A percentile compares a stretch with the other conserved stretches of the same genome.
These are phyloP conservation scores for Coleophoma eucalyptorum DNA, from an alignment of 2,329 filamentous ascomycete species.

Conservation along the genomic window DNA sequence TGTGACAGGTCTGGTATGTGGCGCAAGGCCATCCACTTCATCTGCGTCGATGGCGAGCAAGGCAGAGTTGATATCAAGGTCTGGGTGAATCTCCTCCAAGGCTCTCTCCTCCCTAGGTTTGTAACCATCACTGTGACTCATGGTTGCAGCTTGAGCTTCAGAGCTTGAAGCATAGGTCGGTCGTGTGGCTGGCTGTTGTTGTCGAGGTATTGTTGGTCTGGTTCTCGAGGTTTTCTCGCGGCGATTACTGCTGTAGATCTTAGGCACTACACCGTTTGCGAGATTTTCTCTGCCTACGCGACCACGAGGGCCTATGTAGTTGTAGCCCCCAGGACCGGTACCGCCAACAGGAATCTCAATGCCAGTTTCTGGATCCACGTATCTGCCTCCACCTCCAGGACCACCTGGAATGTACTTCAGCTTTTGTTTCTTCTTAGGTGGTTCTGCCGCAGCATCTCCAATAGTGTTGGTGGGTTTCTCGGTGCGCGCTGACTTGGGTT, in stretches of 20 bases:
- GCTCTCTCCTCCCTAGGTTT: conserved; percentile 95
- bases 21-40: conserved; percentile 72
- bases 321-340: conserved; percentile 42
- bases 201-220: conserved; percentile 45
- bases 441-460: conserved; percentile 18
- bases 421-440: conserved; percentile 59
- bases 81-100: conserved; percentile 97
- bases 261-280: conserved; percentile 38
- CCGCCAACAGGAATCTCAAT: conserved; percentile 52
- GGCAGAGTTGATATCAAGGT: conserved; percentile 81
- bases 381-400: conserved; percentile 80
- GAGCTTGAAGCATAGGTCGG: conserved; percentile 20
- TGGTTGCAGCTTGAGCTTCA: conserved; percentile 75
- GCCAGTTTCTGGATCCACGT: conserved; percentile 65
- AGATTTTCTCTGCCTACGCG: conserved; percentile 47
- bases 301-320: conserved; percentile 48
- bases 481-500: conserved; percentile 1
- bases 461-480: conserved; percentile 19
- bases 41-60: conserved; percentile 78
- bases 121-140: conserved; percentile 91
- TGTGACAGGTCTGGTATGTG: conserved; percentile 40
- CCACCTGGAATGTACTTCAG: conserved; percentile 78
- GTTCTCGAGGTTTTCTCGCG: conserved; percentile 56
- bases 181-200: conserved; percentile 41
- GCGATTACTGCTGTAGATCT: conserved; percentile 37